These are phyloP conservation scores for Ichthyophonus hoferi DNA, from an alignment of 208 protist species.

Conservation along the genomic window DNA sequence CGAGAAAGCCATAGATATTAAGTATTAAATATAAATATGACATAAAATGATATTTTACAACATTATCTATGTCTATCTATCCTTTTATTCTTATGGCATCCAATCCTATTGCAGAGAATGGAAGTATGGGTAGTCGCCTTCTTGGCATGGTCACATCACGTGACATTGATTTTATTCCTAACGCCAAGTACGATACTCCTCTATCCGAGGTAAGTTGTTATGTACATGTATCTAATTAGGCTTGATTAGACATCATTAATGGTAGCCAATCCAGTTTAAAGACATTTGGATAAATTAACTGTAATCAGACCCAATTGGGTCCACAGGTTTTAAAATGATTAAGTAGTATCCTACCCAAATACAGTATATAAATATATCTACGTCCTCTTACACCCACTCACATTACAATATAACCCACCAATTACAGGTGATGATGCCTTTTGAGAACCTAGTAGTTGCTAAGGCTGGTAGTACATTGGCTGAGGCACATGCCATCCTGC, in stretches of 20 bases:
- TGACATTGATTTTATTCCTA: conserved; percentile 92
- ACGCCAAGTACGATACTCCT: conserved; percentile 58
- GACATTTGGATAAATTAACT: no score
- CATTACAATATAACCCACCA: not conserved
- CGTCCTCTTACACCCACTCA: not conserved
- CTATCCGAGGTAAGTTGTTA: conserved; percentile 62
- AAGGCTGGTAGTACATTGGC: conserved; percentile 73
- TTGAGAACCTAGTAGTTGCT: conserved; percentile 56
- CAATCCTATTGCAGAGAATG: conserved; percentile 62
- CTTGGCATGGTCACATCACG: conserved; percentile 91
- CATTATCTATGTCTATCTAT: not conserved
- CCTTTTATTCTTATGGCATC: not conserved
- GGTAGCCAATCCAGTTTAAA: no score
- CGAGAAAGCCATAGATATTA: not conserved
- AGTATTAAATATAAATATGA: no score
- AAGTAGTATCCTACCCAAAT: no score
- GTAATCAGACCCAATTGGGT: no score
- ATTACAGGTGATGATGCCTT: not conserved
- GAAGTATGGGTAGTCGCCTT: conserved; percentile 81
- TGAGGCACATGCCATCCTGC: conserved; percentile 86
- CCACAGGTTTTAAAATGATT: no score
- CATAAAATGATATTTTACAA: not conserved
- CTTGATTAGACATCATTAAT: no score
- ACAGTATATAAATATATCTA: no score
- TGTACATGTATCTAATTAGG: no score